Evolutionary conservation across 164 flowering plant species (phyloP), one percentile per base, ranked within the genome.

Genomic region (Pachysandra terminalis): DNA sequence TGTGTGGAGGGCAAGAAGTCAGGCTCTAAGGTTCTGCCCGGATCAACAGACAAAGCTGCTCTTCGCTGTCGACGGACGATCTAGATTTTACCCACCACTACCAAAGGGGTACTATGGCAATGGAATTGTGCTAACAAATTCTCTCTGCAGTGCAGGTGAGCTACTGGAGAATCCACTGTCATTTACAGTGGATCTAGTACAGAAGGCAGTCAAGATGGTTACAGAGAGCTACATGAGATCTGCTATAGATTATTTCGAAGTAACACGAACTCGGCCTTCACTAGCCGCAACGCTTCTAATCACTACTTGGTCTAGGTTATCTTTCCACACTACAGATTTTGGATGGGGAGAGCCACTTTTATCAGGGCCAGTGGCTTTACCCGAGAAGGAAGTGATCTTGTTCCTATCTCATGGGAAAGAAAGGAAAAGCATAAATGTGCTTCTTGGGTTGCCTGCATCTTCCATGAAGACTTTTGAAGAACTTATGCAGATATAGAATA

Each of bases 31-130:
- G 2, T 26, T 81, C 60, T 22, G 56, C 23, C 75, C 77, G 6
- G 71, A 83, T 8, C 83, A 85, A 61, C 56, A 67, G 23, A 81
- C 85, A 9, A 80, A 82, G 66, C 82, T 82, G n/a, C 74, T 80
- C 0, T 73, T 78, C 56, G 82, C 81, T 0, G 89, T 85, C 19
- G 87, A 85, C 61, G 82, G 79, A 0, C 26, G 87, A 67, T 19
- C 82, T 0, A 80, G 73, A 59, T 75, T 83, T 14, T 61, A 68
- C 22, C 82, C 87, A 1, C 73, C 80, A 6, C 17, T 82, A 10
- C 86, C 85, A 14, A 70, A 74, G 65, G 85, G 85, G 25, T 86
- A 75, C 75, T 81, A 77, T 60, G 86, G 90, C 1, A 86, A 86
- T 60, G 87, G 79, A 9, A 78, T 82, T 59, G 80, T 75, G 28